These are phyloP conservation scores for Venturia aucupariae DNA, from an alignment of 2,329 filamentous ascomycete genomes.

Conservation along the genomic window DNA sequence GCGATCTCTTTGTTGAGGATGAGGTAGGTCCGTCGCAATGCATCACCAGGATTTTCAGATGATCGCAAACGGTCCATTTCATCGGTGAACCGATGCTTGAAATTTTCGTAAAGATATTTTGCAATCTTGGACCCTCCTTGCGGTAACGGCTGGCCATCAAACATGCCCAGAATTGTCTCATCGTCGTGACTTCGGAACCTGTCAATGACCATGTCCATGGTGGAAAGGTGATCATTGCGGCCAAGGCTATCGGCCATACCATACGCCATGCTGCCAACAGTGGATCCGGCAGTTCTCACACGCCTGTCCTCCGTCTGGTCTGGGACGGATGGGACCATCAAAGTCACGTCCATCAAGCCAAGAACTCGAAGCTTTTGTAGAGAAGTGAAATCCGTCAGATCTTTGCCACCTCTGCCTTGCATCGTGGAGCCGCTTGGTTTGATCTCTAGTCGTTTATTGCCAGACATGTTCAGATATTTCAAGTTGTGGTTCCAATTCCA, in stretches of 20 bases:
- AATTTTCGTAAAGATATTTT: constrained; percentile 94
- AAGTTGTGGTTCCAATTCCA: constrained; percentile 98
- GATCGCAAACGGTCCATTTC: constrained; percentile 68
- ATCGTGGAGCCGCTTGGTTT: constrained; percentile 51
- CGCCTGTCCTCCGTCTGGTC: constrained; percentile 92
- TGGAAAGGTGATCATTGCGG: constrained; percentile 87
- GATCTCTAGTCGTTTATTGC: constrained; percentile 94
- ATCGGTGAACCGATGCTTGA: constrained; percentile 71
- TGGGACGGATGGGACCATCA: constrained; percentile 85
- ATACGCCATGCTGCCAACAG: constrained; percentile 84
- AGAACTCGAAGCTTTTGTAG: constrained; percentile 76
- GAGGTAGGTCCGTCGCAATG: constrained; percentile 76
- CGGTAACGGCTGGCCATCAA: constrained; percentile 85
- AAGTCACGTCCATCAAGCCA: constrained; percentile 94
- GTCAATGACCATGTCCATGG: constrained; percentile 89
- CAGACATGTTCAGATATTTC: constrained; percentile 89
- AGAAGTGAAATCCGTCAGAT: constrained; percentile 84
- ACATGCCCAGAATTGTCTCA: constrained; percentile 86
- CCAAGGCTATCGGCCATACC: constrained; percentile 96
- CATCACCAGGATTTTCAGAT: constrained; percentile 71
- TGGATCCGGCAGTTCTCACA: constrained; percentile 91
- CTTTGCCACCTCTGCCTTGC: constrained; percentile 46
- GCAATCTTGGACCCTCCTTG: constrained; percentile 90
- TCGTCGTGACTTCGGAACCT: constrained; percentile 83
- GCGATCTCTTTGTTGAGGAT: constrained; percentile 89